Base-by-base conservation (phyloP, 768 basidiomycete genomes). In the Candolleomyces aberdarensis region DNA sequence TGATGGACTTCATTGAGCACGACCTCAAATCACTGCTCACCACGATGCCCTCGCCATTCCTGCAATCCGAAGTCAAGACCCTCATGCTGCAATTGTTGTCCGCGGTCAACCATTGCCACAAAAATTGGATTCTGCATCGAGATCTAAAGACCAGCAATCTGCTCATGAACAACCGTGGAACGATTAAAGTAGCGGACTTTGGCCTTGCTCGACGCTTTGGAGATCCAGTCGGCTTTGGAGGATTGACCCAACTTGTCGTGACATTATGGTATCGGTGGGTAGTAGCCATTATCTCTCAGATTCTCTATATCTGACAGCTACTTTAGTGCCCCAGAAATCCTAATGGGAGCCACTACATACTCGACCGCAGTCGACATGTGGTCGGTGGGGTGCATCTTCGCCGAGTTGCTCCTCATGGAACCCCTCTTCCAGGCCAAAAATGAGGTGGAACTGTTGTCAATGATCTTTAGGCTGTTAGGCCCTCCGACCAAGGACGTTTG, bases 1-100 rank as follows among this genome's bases (percentile, higher is more conserved):
- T 98, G 40, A 97, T 97, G 96, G 95, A 97, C 73, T 99, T 99
- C 71, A 96, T 99, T 71, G 97, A 99, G 74, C 97, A 99, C 74
- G 97, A 99, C 73, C 88, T 99, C 72, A 99, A 99, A 76, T 91
- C 96, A 6, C 84, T 99, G 56, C 83, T 99, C 60, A 92, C 90
- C 26, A 78, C 93, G 63, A 98, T 98, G 97, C 95, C 96, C 1
- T 85, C 90, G 36, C 96, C 97, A 2, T 99, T 99, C 78, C 79
- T 98, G 44, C 94, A 96, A 75, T 96, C 94, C 46, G 97, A 99
- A 76, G 92, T 98, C 79, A 99, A 99, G 80, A 99, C 97, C 0
- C 78, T 99, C 57, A 87, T 98, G 87, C 75, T 92, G 26, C 97
- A 99, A 72, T 80, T 99, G 6, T 76, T 98, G 29, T 96, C 94